Percentiles rank a stretch among this genome's conserved stretches.
Conservation (phyloP, 2,329 filamentous ascomycete genomes). For the Bertia moriformis region DNA sequence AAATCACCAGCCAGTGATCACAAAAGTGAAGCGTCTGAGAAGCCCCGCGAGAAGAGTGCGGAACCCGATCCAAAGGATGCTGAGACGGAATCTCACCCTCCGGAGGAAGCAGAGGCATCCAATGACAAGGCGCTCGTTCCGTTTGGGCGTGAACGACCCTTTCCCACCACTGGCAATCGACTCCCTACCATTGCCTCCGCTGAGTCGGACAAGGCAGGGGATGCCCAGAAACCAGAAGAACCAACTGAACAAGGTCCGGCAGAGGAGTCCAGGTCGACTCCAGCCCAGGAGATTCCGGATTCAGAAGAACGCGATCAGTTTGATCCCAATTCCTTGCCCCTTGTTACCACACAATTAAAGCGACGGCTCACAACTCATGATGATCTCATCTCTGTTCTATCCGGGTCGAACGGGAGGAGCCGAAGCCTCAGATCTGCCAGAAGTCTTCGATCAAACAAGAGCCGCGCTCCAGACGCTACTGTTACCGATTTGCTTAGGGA, state of each 20-base stretch:
- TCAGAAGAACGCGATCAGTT: not conserved
- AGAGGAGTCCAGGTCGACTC: not conserved
- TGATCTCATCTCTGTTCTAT: conserved; percentile 54
- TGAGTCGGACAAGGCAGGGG: not conserved
- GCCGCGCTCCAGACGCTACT: conserved; percentile 37
- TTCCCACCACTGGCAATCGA: conserved; percentile 1
- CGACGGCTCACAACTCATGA: conserved; percentile 47
- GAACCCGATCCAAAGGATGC: not conserved
- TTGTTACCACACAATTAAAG: conserved; percentile 16
- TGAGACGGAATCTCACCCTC: not conserved
- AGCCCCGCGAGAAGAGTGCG: not conserved
- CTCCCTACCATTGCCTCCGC: not conserved
- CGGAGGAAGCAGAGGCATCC: not conserved
- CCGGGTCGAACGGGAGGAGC: conserved; percentile 35
- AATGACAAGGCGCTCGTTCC: not conserved
- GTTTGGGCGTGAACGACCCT: not conserved
- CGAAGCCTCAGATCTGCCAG: conserved; percentile 23
- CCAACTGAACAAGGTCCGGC: not conserved
- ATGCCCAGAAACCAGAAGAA: not conserved
- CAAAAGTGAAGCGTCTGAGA: not conserved
- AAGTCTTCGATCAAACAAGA: conserved; percentile 34
- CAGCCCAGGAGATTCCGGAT: not conserved
- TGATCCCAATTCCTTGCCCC: not conserved
- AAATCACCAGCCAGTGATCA: not conserved
- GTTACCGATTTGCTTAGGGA: conserved; percentile 44